phyloP scores from a whole-genome alignment of 805 yeast genomes.

The Saturnispora hagleri region DNA sequence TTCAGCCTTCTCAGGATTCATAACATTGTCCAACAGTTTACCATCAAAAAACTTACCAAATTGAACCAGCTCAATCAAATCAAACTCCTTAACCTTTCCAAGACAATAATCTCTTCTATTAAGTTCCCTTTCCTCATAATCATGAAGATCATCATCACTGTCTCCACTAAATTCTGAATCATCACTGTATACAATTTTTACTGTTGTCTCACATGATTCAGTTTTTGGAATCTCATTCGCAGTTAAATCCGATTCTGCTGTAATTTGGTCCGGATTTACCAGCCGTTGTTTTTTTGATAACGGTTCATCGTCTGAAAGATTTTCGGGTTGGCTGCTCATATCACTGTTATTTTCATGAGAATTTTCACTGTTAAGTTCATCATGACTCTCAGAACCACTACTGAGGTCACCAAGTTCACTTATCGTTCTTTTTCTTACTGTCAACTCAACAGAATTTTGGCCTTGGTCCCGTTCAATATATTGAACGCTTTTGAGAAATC shows the following conservation, averaged over 20 bases:
- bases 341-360: neutral
- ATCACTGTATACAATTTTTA: neutral
- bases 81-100: neutral
- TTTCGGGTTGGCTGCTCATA: neutral
- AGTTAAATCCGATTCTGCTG: neutral
- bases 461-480: neutral
- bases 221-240: no score
- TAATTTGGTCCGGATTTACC: neutral
- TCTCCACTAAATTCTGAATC: neutral
- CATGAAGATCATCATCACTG: neutral
- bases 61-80: neutral
- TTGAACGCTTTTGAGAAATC: neutral
- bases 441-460: neutral
- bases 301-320: neutral
- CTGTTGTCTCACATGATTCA: slow-evolving; percentile 8
- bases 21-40: neutral
- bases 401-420: neutral
- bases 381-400: neutral
- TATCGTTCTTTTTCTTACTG: neutral
- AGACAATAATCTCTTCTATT: neutral
- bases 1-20: neutral
- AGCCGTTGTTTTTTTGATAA: neutral
- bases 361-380: neutral
- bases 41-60: slow-evolving; percentile 1
- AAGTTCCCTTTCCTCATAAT: neutral